Percentiles rank a stretch among this genome's conserved stretches.
These are phyloP conservation scores for Phytophthora pini DNA, from an alignment of 352 stramenopile genomes.

Conservation along the genomic window DNA sequence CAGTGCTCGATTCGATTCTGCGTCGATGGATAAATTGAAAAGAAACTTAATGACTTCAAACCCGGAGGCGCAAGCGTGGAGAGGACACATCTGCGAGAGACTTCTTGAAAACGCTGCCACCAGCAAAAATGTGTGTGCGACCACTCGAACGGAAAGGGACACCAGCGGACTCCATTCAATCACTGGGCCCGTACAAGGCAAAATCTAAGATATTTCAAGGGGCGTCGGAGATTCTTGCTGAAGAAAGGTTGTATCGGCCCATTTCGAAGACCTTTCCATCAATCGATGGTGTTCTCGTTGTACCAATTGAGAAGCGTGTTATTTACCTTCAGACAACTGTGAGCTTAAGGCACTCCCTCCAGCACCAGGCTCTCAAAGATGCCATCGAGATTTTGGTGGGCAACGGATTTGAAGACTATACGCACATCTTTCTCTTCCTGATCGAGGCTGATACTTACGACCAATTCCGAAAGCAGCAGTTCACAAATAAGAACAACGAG, in stretches of 20 bases:
- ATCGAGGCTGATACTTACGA: conserved; percentile 39
- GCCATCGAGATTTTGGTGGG: conserved; percentile 15
- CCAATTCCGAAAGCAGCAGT: conserved; percentile 21
- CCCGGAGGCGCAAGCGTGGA: neutral
- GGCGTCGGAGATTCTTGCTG: conserved; percentile 31
- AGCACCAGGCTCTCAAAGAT: conserved; percentile 33
- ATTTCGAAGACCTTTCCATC: conserved; percentile 41
- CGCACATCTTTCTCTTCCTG: conserved; percentile 41
- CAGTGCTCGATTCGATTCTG: conserved; percentile 2
- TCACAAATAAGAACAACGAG: conserved; percentile 18
- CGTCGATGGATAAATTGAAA: conserved; percentile 4
- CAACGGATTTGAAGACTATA: conserved; percentile 30
- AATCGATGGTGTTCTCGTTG: conserved; percentile 39
- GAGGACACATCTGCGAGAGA: conserved; percentile 10
- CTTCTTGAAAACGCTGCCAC: conserved; percentile 12
- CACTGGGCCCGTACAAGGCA: conserved; percentile 15
- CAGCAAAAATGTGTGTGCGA: conserved; percentile 13
- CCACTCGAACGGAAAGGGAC: neutral
- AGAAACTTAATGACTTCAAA: neutral
- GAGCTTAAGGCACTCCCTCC: conserved; percentile 27
- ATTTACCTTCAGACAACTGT: conserved; percentile 36
- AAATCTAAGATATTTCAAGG: conserved; percentile 28
- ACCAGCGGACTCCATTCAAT: neutral
- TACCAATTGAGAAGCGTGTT: conserved; percentile 14
- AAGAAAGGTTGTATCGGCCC: conserved; percentile 24